Percentiles rank a stretch among this genome's conserved stretches.
phyloP scores from a whole-genome alignment of 352 stramenopile species.

The Phytophthora ramorum region DNA sequence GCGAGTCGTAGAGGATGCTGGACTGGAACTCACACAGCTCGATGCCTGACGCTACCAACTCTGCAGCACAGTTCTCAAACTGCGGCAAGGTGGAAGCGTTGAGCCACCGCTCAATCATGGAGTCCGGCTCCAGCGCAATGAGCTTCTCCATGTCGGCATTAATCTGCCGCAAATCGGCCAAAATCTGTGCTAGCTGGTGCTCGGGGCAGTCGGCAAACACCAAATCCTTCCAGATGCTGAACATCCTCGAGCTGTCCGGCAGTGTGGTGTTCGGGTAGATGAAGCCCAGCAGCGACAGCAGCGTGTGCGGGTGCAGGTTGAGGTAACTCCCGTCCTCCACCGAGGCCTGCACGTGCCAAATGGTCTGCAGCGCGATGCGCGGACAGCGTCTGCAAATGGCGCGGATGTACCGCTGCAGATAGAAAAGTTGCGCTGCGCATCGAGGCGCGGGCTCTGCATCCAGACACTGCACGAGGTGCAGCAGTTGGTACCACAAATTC shows the following conservation, averaged over 20 bases:
- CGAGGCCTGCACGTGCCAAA: constrained; percentile 81
- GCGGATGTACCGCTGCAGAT: constrained; percentile 69
- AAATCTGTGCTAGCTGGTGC: constrained; percentile 58
- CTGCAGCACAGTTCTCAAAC: constrained; percentile 58
- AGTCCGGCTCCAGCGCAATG: constrained; percentile 55
- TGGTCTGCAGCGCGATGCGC: constrained; percentile 79
- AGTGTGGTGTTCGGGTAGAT: constrained; percentile 57
- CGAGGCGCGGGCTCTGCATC: constrained; percentile 54
- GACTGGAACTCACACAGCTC: constrained; percentile 78
- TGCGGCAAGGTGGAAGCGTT: constrained; percentile 54
- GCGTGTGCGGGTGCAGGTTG: constrained; percentile 65
- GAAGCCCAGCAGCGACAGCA: constrained; percentile 68
- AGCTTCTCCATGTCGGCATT: constrained; percentile 48
- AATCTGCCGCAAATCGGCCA: constrained; percentile 47
- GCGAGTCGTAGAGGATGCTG: constrained; percentile 73
- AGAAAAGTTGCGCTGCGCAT: constrained; percentile 66
- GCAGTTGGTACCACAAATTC: constrained; percentile 81
- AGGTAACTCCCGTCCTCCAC: constrained; percentile 53
- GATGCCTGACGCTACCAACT: constrained; percentile 52
- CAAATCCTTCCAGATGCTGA: constrained; percentile 68
- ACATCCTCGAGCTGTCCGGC: constrained; percentile 29
- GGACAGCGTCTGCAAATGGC: constrained; percentile 75
- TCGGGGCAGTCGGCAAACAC: constrained; percentile 66
- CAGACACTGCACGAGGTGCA: constrained; percentile 82
- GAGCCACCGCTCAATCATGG: constrained; percentile 67